Base-by-base conservation (phyloP, 805 yeast genomes). In the Spathaspora hagerdaliae region DNA sequence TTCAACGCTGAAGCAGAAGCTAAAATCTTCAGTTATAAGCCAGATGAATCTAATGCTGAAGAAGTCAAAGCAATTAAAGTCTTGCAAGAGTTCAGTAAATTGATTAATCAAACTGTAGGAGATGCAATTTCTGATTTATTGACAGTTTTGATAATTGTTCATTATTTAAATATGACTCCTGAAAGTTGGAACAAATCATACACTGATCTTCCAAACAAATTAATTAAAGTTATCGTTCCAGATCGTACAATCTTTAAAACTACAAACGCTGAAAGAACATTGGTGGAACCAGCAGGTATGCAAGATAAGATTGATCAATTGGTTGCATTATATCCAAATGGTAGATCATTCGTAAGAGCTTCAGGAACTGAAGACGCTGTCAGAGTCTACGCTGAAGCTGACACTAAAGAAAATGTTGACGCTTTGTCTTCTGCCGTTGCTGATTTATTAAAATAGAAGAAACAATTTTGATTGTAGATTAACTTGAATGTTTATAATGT, bases 311-410 rank as follows among this genome's bases (percentile, higher is more conserved):
- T 94, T 45, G 94, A 94, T 60, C 71, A 56, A 4, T 60, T 77
- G 27, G 92, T 92, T 14, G 58, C 67, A 8, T 66, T 78, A 53
- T 82, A 73, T 51, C 54, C 67, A 0, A 58, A 65, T 13, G 97
- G 92, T 1, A 78, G 99, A 58, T 83, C 96, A 2, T 94, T 94
- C 65, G 98, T 92, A 2, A 80, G 99, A 55, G 98, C 99, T 8
- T 85, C 96, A 49, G 99, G 99, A 11, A 94, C 99, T 1, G 99
- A 94, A 63, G 95, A 94, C 63, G 98, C 97, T 0, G 97, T 94
- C 1, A 79, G 99, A 55, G 88, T 94, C 6, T 94, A 94, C 55
- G 94, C 96, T 0, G 99, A 94, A 64, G 96, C 97, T 0, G 73
- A 69, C 2, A 75, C 69, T 14, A 42, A 51, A 35, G 69, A 57